Conservation (phyloP, 805 yeast species). For the Lipomyces sp. region DNA sequence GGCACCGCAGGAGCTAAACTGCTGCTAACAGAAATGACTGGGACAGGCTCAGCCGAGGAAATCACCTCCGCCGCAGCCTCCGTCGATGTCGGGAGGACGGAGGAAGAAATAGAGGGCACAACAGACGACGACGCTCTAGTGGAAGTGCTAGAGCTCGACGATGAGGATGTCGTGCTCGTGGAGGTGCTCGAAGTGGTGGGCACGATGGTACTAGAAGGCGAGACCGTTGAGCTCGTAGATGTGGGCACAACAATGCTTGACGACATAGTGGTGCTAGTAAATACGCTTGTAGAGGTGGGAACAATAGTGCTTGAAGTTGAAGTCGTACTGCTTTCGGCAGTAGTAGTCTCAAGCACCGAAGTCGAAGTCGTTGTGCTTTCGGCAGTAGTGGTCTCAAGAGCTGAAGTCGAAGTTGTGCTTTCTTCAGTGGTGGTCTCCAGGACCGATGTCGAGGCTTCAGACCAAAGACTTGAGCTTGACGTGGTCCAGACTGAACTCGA, state of each 20-base stretch:
- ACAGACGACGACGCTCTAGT: conserved; percentile 8
- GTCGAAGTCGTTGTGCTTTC: conserved; percentile 20
- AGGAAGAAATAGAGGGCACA: neutral
- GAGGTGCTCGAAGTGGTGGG: conserved; percentile 4
- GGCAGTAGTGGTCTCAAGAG: conserved; percentile 11
- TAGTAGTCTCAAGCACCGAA: too few relatives aligned
- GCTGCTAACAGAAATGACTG: too few relatives aligned
- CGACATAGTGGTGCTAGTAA: conserved; percentile 12
- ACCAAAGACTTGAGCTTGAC: neutral
- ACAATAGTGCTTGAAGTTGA: too few relatives aligned
- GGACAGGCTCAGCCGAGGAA: too few relatives aligned
- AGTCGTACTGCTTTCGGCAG: too few relatives aligned
- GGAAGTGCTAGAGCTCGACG: conserved; percentile 1
- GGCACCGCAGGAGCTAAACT: too few relatives aligned
- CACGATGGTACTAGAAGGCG: conserved; percentile 5
- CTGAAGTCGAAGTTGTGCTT: conserved; percentile 1
- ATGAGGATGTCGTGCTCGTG: neutral
- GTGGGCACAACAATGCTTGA: conserved; percentile 9
- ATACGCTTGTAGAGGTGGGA: too few relatives aligned
- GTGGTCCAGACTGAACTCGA: too few relatives aligned
- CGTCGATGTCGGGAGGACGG: too few relatives aligned
- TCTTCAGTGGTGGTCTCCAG: too few relatives aligned
- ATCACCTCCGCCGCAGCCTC: too few relatives aligned
- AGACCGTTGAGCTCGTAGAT: conserved; percentile 5
- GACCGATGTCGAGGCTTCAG: too few relatives aligned